A percentile compares a stretch with the other conserved stretches of the same genome.
Evolutionary conservation across 2,329 filamentous ascomycete genomes (phyloP).

Genomic region (Cercospora sp.): DNA sequence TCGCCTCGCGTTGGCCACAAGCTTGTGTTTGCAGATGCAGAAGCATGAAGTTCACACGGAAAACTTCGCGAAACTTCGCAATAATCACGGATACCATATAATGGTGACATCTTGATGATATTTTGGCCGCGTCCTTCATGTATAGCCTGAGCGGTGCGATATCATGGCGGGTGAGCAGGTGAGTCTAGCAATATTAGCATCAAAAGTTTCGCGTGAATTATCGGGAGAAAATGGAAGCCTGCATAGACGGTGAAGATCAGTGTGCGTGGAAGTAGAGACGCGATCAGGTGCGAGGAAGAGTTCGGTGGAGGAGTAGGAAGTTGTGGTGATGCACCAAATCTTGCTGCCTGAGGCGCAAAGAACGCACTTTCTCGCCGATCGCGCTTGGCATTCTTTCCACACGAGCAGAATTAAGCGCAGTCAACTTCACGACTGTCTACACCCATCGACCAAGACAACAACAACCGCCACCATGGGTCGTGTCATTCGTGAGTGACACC

Average conservation of each 20-base stretch:
- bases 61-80: not conserved
- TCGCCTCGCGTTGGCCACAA: not conserved
- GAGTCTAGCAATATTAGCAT: not conserved
- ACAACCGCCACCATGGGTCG: constrained; percentile 18
- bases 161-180: not conserved
- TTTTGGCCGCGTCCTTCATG: not conserved
- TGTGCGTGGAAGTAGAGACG: not conserved
- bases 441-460: constrained; percentile 20
- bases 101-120: not conserved
- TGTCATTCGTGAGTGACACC: constrained; percentile 20
- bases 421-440: constrained; percentile 9
- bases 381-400: constrained; percentile 6
- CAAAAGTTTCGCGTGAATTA: constrained; percentile 4
- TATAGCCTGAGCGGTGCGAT: not conserved
- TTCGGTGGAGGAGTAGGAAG: constrained; percentile 11
- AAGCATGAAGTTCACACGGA: not conserved
- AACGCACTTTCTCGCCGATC: constrained; percentile 1
- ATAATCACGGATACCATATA: not conserved
- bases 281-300: not conserved
- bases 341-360: constrained; percentile 6
- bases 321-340: not conserved
- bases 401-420: constrained; percentile 9
- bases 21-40: not conserved
- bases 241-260: not conserved
- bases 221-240: no score